These are phyloP conservation scores for Pseudogymnoascus sp. DNA, from an alignment of 2,329 filamentous ascomycete genomes.

Conservation along the genomic window DNA sequence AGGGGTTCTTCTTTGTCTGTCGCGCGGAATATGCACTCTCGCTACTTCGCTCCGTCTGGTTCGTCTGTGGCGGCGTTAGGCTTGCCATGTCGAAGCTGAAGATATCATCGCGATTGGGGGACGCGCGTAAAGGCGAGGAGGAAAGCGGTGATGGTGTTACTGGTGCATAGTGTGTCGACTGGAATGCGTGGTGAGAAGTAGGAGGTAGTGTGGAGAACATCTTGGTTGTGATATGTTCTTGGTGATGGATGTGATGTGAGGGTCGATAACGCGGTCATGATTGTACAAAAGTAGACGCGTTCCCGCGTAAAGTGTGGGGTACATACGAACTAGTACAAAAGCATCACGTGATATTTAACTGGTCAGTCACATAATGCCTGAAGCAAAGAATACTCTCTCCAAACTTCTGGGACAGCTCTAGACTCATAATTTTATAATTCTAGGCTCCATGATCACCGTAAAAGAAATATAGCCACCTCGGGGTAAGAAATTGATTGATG, in stretches of 20 bases:
- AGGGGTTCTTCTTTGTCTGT: conserved; percentile 48
- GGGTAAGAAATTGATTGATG: neutral
- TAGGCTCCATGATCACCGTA: neutral
- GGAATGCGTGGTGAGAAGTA: conserved; percentile 12
- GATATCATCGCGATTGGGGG: conserved; percentile 29
- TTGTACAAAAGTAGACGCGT: conserved; percentile 25
- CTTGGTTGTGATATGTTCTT: conserved; percentile 31
- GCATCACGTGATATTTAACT: neutral
- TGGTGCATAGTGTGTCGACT: conserved; percentile 28
- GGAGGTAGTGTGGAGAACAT: conserved; percentile 24
- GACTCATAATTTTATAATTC: neutral
- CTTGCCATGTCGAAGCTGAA: neutral
- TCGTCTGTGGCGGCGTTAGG: neutral
- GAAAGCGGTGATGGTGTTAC: conserved; percentile 47
- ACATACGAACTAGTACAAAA: neutral
- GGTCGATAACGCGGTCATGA: conserved; percentile 41
- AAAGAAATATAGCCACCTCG: neutral
- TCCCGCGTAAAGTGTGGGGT: conserved; percentile 2
- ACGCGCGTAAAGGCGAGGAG: conserved; percentile 49
- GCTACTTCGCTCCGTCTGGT: neutral
- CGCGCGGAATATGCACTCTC: neutral
- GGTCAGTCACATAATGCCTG: neutral
- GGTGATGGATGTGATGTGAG: conserved; percentile 31
- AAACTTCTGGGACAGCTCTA: neutral
- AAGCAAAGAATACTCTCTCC: neutral